A percentile compares a stretch with the other conserved stretches of the same genome.
phyloP scores from a whole-genome alignment of 169 alveolate species.

The Theileria parva region DNA sequence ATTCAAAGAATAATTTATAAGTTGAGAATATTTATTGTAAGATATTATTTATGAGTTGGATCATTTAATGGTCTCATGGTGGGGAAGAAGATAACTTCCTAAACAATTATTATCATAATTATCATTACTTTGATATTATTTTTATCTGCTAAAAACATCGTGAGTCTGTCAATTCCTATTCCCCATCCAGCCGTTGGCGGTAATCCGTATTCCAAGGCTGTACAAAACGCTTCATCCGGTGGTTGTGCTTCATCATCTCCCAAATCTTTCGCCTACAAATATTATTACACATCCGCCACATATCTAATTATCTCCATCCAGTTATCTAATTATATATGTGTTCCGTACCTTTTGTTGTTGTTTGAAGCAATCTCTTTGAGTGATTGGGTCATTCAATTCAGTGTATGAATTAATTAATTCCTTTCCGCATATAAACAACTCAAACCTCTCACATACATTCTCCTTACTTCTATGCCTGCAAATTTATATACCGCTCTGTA shows the following conservation, averaged over 20 bases:
- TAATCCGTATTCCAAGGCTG: slow-evolving; percentile 95
- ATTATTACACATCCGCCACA: too few relatives aligned
- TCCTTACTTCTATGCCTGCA: slow-evolving; percentile 82
- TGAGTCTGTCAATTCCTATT: slow-evolving; percentile 95
- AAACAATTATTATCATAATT: background rate
- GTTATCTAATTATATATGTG: background rate
- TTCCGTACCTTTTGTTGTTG: slow-evolving; percentile 59
- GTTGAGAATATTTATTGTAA: background rate
- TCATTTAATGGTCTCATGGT: slow-evolving; percentile 91
- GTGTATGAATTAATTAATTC: slow-evolving; percentile 92
- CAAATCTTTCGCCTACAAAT: slow-evolving; percentile 51
- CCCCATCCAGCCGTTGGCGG: slow-evolving; percentile 99
- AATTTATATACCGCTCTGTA: background rate
- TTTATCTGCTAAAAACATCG: slow-evolving; percentile 94
- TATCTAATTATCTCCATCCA: too few relatives aligned
- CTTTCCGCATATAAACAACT: slow-evolving; percentile 87
- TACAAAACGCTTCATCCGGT: slow-evolving; percentile 78
- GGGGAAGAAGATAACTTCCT: slow-evolving; percentile 95
- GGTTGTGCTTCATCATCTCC: slow-evolving; percentile 81
- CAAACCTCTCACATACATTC: slow-evolving; percentile 89
- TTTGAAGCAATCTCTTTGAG: slow-evolving; percentile 83
- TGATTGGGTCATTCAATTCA: slow-evolving; percentile 91
- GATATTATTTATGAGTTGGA: slow-evolving; percentile 8
- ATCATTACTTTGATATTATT: slow-evolving; percentile 88
- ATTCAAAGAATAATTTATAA: background rate